phyloP scores from a whole-genome alignment of 2,329 filamentous ascomycete genomes.

The Xylariaceae sp. region DNA sequence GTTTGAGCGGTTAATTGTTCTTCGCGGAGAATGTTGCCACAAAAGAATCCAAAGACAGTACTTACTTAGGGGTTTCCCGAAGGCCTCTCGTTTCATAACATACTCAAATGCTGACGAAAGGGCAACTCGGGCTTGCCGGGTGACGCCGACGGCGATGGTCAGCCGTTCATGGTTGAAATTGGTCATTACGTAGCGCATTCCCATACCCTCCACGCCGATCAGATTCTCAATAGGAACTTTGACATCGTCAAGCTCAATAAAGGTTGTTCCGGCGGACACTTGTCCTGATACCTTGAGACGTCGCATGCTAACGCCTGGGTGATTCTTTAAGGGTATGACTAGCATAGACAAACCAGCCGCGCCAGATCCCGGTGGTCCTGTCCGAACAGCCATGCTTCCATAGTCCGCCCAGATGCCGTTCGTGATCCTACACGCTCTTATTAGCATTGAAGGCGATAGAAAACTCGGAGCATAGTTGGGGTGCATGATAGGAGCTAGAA shows the following conservation, averaged over 20 bases:
- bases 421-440: conserved; percentile 58
- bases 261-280: conserved; percentile 71
- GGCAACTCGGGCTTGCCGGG: conserved; percentile 60
- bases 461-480: not conserved
- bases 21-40: too few species aligned
- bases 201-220: conserved; percentile 71
- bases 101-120: conserved; percentile 46
- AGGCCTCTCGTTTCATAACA: conserved; percentile 47
- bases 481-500: not conserved
- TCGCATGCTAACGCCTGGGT: conserved; percentile 71
- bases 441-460: not conserved
- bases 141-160: conserved; percentile 67
- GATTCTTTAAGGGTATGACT: conserved; percentile 71
- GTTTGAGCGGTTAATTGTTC: too few species aligned
- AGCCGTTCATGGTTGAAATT: conserved; percentile 83
- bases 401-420: conserved; percentile 75
- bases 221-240: conserved; percentile 73
- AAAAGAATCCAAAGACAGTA: not conserved
- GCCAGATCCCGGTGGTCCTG: conserved; percentile 64
- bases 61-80: conserved; percentile 52
- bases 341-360: conserved; percentile 68
- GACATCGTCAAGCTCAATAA: conserved; percentile 78
- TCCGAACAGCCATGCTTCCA: conserved; percentile 74
- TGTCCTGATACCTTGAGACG: conserved; percentile 71
- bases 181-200: conserved; percentile 76